Evolutionary conservation across 768 basidiomycete genomes (phyloP).

Genomic region (Podaxis sp.): DNA sequence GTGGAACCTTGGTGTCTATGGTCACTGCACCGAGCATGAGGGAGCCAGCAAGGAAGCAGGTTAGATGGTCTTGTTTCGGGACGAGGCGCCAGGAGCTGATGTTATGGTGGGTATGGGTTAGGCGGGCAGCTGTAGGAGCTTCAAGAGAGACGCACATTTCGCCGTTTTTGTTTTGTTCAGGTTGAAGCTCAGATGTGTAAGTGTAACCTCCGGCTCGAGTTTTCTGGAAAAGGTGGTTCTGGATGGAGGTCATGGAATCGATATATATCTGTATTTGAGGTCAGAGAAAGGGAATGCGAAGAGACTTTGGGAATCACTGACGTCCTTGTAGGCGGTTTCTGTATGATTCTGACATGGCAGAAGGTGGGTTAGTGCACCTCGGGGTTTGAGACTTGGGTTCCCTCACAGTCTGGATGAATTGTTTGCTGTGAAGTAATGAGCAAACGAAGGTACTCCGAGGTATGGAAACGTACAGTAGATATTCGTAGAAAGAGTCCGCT

Average conservation of each 20-base stretch:
- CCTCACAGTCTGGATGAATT: slow-evolving; percentile 78
- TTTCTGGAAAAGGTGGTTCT: slow-evolving; percentile 67
- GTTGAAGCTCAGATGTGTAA: slow-evolving; percentile 83
- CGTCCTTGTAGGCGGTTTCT: slow-evolving; percentile 41
- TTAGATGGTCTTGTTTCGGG: slow-evolving; percentile 94
- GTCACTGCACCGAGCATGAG: slow-evolving; percentile 87
- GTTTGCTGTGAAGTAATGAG: slow-evolving; percentile 47
- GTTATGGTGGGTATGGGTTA: not conserved
- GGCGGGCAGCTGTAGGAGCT: not conserved
- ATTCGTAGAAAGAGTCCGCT: slow-evolving; percentile 94
- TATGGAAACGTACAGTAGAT: slow-evolving; percentile 57
- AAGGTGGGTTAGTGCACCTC: not conserved
- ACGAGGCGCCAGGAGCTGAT: slow-evolving; percentile 68
- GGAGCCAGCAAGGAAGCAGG: slow-evolving; percentile 92
- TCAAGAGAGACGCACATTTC: slow-evolving; percentile 32
- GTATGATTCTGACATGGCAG: slow-evolving; percentile 53
- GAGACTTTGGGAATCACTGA: not conserved
- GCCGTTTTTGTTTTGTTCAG: slow-evolving; percentile 43
- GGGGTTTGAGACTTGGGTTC: not conserved
- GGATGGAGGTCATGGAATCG: slow-evolving; percentile 80
- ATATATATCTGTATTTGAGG: slow-evolving; percentile 73
- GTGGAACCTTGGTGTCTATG: slow-evolving; percentile 46
- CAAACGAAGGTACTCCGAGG: slow-evolving; percentile 2
- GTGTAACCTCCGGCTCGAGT: slow-evolving; percentile 59
- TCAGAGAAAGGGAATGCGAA: not conserved